Conservation (phyloP, 768 basidiomycete genomes). For the Pleurotus sapidus region DNA sequence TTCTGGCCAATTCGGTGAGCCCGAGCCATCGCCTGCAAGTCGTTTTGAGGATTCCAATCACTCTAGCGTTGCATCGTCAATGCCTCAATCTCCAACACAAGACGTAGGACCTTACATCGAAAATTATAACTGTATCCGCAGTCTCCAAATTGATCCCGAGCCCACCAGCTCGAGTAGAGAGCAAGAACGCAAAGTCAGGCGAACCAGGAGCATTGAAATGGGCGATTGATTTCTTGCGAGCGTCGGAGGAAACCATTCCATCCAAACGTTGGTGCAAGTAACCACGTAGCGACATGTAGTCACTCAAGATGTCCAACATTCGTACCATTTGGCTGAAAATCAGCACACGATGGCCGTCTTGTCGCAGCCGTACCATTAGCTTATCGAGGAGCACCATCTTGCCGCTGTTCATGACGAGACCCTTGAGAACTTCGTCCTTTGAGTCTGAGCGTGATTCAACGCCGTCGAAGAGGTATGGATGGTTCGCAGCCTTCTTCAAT, state of each 20-base stretch:
- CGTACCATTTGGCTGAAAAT: slow-evolving; percentile 99
- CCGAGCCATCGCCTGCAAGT: slow-evolving; percentile 98
- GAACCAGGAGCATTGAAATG: slow-evolving; percentile 95
- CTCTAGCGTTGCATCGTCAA: slow-evolving; percentile 48
- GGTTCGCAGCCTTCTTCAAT: slow-evolving; percentile 97
- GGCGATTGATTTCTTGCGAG: slow-evolving; percentile 92
- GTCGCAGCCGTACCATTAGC: slow-evolving; percentile 82
- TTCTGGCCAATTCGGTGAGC: slow-evolving; percentile 99
- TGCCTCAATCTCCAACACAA: slow-evolving; percentile 10
- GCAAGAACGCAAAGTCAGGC: slow-evolving; percentile 93
- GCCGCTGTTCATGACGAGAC: slow-evolving; percentile 97
- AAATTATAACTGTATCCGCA: slow-evolving; percentile 98
- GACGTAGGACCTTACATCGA: slow-evolving; percentile 65
- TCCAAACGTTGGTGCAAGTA: slow-evolving; percentile 94
- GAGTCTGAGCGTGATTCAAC: slow-evolving; percentile 67
- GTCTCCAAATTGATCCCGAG: slow-evolving; percentile 99
- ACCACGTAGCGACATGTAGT: slow-evolving; percentile 89
- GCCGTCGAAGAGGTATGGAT: slow-evolving; percentile 97
- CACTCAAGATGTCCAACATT: slow-evolving; percentile 96
- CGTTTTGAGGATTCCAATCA: slow-evolving; percentile 99
- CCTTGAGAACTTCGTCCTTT: slow-evolving; percentile 83
- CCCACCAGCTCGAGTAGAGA: slow-evolving; percentile 96
- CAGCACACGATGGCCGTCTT: slow-evolving; percentile 93
- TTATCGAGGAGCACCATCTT: slow-evolving; percentile 99
- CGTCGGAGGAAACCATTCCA: slow-evolving; percentile 92